These are phyloP conservation scores for Brettanomyces anomalus DNA, from an alignment of 805 yeast genomes.

Conservation along the genomic window DNA sequence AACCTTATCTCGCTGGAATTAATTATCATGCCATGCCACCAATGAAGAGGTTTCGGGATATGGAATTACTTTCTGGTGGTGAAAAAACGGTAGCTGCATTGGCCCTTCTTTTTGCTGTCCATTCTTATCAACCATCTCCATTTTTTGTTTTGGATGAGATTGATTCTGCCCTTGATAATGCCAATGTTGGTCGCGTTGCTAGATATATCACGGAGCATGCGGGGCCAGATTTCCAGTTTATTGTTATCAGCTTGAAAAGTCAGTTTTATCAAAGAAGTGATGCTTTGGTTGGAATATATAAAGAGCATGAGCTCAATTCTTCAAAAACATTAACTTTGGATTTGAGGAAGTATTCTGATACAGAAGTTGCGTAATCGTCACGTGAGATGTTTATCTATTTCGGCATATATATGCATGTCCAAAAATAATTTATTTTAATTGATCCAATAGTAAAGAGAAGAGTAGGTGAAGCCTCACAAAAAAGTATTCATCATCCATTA, in stretches of 20 bases:
- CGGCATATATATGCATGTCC: not conserved
- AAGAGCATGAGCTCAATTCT: slow-evolving; percentile 67
- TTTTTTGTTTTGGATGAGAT: slow-evolving; percentile 94
- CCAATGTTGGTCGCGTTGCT: slow-evolving; percentile 83
- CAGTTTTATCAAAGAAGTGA: slow-evolving; percentile 82
- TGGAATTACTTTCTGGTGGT: slow-evolving; percentile 92
- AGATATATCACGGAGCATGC: slow-evolving; percentile 69
- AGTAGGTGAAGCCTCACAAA: slow-evolving; percentile 56
- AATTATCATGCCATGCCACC: slow-evolving; percentile 96
- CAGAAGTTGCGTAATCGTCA: slow-evolving; percentile 5
- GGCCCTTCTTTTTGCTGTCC: slow-evolving; percentile 85
- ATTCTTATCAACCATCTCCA: slow-evolving; percentile 87
- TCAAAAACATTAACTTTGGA: slow-evolving; percentile 70
- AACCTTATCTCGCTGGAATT: slow-evolving; percentile 76
- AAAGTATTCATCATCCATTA: slow-evolving; percentile 43
- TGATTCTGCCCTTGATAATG: slow-evolving; percentile 94
- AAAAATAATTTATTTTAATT: slow-evolving; percentile 8
- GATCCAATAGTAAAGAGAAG: slow-evolving; percentile 43
- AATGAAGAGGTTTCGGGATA: slow-evolving; percentile 82
- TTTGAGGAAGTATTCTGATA: slow-evolving; percentile 49
- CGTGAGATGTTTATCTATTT: not conserved
- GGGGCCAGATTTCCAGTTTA: slow-evolving; percentile 76
- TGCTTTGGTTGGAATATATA: slow-evolving; percentile 85
- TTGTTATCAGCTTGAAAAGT: slow-evolving; percentile 86
- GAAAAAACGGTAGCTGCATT: slow-evolving; percentile 95